Evolutionary conservation across 345 rosid species (phyloP).

Genomic region (Atalantia buxifolia): DNA sequence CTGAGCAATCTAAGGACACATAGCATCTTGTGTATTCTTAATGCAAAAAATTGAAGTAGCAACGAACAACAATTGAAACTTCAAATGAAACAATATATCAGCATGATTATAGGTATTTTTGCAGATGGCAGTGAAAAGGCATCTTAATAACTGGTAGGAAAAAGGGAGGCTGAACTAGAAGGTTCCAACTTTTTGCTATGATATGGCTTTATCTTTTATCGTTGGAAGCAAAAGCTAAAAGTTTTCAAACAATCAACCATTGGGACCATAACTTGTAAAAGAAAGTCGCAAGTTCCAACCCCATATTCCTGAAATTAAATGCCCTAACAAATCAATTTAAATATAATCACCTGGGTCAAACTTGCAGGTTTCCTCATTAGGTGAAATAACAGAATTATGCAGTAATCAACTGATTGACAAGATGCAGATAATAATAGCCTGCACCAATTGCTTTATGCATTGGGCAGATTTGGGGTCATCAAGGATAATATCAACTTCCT

Average conservation of each 20-base stretch:
- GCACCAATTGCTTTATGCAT: conserved; percentile 64
- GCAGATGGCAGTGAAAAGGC: not conserved
- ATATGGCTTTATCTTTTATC: not conserved
- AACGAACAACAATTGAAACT: not conserved
- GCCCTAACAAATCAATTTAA: not conserved
- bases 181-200: not conserved
- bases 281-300: not conserved
- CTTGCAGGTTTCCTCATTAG: not conserved
- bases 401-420: not conserved
- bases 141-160: not conserved
- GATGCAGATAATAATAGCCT: conserved; percentile 33
- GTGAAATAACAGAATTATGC: not conserved
- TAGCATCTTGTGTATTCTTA: not conserved
- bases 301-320: not conserved
- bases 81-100: not conserved
- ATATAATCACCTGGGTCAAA: not conserved
- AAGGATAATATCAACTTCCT: conserved; percentile 56
- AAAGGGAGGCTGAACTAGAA: not conserved
- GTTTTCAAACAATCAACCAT: not conserved
- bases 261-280: not conserved
- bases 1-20: not conserved
- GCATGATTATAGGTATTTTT: not conserved
- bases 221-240: not conserved
- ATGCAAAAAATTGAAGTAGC: not conserved
- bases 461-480: conserved; percentile 62